Conservation (phyloP, 208 protist species). For the Crithidia fasciculata region DNA sequence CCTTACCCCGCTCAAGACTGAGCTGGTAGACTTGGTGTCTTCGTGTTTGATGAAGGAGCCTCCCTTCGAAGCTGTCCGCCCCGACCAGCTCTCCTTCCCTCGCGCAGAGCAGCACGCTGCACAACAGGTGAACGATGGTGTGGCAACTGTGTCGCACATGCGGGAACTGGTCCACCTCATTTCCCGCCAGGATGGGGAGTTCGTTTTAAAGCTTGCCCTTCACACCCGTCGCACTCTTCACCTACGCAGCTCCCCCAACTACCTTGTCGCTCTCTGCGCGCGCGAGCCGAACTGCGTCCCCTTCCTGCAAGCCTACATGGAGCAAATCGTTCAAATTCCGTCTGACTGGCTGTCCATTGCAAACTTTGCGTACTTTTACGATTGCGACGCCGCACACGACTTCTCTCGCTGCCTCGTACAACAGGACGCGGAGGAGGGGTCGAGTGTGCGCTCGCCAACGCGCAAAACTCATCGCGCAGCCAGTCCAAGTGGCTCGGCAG, state of each 20-base stretch:
- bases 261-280: conserved; percentile 85
- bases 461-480: not conserved
- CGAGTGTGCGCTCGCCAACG: not conserved
- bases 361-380: conserved; percentile 74
- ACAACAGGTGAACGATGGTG: conserved; percentile 6
- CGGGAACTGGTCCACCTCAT: conserved; percentile 66
- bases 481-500: not conserved
- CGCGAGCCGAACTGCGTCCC: conserved; percentile 76
- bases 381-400: conserved; percentile 44
- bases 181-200: conserved; percentile 76
- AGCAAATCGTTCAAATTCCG: conserved; percentile 80
- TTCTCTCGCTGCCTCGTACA: not conserved
- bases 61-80: conserved; percentile 30
- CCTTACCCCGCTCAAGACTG: conserved; percentile 64
- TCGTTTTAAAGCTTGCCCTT: conserved; percentile 92
- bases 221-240: conserved; percentile 93
- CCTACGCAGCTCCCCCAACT: conserved; percentile 92
- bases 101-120: not conserved
- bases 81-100: conserved; percentile 1
- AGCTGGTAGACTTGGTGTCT: conserved; percentile 81
- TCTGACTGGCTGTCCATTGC: conserved; percentile 95
- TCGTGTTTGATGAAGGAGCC: conserved; percentile 87
- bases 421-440: not conserved
- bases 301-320: conserved; percentile 89
- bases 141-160: conserved; percentile 38